Evolutionary conservation across 257 asterid genomes (phyloP).

Genomic region (Ophiorrhiza pumila): DNA sequence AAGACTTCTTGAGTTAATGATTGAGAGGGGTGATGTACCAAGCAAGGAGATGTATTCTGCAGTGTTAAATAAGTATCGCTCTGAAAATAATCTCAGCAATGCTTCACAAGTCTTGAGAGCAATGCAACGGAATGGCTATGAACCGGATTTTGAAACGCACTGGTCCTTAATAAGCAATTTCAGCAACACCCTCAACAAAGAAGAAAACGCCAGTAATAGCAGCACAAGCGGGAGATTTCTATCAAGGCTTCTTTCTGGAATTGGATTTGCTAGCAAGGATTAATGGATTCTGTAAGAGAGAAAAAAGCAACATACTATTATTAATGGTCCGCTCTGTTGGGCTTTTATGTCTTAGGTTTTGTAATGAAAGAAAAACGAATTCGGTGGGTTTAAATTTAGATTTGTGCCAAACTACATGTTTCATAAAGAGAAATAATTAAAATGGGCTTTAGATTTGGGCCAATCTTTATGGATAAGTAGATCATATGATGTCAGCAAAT

Average conservation of each 20-base stretch:
- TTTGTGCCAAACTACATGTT: no score
- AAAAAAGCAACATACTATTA: no score
- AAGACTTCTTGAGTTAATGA: constrained; percentile 47
- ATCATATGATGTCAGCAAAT: no score
- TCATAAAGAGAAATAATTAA: no score
- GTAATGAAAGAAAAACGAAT: no score
- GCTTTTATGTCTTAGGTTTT: no score
- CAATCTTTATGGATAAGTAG: no score
- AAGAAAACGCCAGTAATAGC: constrained; percentile 13
- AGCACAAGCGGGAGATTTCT: constrained; percentile 38
- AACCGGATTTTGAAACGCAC: constrained; percentile 78
- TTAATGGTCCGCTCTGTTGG: no score
- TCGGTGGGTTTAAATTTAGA: no score
- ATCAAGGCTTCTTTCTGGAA: constrained; percentile 66
- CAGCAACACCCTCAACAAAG: constrained; percentile 38
- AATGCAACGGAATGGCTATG: constrained; percentile 75
- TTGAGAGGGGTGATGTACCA: constrained; percentile 58
- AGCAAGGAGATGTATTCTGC: constrained; percentile 49
- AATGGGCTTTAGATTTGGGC: no score
- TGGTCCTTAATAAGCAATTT: constrained; percentile 78
- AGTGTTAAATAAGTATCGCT: constrained; percentile 46
- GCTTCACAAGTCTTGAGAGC: constrained; percentile 46
- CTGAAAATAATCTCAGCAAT: constrained; percentile 41
- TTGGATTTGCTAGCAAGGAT: constrained; percentile 35
- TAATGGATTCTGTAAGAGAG: no score